These are phyloP conservation scores for Trichoderma atrobrunneum DNA, from an alignment of 2,329 filamentous ascomycete genomes.

Conservation along the genomic window DNA sequence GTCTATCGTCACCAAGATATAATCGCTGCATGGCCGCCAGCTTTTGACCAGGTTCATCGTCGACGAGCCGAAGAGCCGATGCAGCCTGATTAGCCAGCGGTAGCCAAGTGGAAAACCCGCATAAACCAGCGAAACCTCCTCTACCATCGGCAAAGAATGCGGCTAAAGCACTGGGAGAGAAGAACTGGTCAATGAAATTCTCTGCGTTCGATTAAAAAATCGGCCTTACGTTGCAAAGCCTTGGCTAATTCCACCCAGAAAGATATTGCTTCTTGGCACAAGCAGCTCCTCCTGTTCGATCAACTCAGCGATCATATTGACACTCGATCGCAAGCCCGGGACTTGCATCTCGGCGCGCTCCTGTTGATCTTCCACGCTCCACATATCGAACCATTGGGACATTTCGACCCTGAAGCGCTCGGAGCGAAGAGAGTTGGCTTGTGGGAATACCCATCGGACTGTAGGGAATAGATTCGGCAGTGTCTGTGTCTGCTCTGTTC, in stretches of 20 bases:
- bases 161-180: not conserved
- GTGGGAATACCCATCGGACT: conserved; percentile 2
- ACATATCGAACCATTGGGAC: conserved; percentile 11
- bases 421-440: not conserved
- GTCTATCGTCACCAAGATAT: not conserved
- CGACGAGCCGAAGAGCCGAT: not conserved
- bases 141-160: not conserved
- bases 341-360: not conserved
- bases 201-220: not conserved
- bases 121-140: conserved; percentile 8
- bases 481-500: not conserved
- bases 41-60: not conserved
- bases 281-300: not conserved
- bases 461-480: not conserved
- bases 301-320: not conserved
- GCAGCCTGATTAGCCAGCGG: not conserved
- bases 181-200: not conserved
- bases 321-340: not conserved
- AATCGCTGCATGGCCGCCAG: not conserved
- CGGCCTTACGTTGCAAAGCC: not conserved
- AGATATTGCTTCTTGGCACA: not conserved
- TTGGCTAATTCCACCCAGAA: conserved; percentile 5
- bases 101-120: not conserved
- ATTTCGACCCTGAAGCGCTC: not conserved
- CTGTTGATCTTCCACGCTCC: not conserved